Evolutionary conservation across 306 rosid species (phyloP).

Genomic region (barrel medic (Medicago truncatula)): MtrunA17r5.0-ANR NC_053045.1:46813001-46813500

Average conservation of each 20-base stretch:
- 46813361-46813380: constrained; percentile 24
- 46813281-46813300: constrained; percentile 30
- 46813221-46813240: constrained; percentile 41
- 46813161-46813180: constrained; percentile 12
- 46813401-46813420: constrained; percentile 25
- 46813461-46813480: constrained; percentile 36
- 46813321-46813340: constrained; percentile 21
- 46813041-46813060: constrained; percentile 47
- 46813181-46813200: constrained; percentile 31
- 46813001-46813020: constrained; percentile 37
- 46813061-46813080: constrained; percentile 36
- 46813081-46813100: background rate
- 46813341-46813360: constrained; percentile 26
- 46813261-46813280: constrained; percentile 18
- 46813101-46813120: background rate
- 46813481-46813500: constrained; percentile 40
- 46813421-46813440: constrained; percentile 27
- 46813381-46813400: constrained; percentile 19
- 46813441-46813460: constrained; percentile 28
- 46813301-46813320: constrained; percentile 19
- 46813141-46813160: background rate
- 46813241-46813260: constrained; percentile 20
- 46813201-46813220: constrained; percentile 39
- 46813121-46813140: too few species aligned
- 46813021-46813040: constrained; percentile 7